Evolutionary conservation across 371 early-diverging fungal species (phyloP), one percentile per base, ranked within the genome.

Genomic region (Syncephalastrum contaminatum): DNA sequence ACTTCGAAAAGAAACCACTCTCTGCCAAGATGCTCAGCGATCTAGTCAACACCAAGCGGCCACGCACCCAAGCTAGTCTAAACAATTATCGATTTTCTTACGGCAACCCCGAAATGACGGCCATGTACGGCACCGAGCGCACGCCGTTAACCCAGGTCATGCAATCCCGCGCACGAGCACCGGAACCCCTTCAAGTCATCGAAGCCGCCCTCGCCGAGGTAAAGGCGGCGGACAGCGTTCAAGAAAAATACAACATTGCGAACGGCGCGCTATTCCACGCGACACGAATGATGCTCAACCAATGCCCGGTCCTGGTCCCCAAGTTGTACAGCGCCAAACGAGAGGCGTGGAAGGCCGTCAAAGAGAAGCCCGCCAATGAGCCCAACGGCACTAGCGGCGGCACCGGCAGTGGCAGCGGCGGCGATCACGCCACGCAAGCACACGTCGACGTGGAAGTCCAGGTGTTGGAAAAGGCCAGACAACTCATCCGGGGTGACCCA

Each of bases 191-290:
- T 39, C 51, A 69, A 20, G 56, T 73, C 0, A 62, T 77, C 27
- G 65, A 69, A 40, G 43, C 46, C 14, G 58, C 74, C 3, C 39
- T 72, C 5, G 18, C 53, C n/a, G 56, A 61, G 16, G 20, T 40
- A 0, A 44, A 55, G 22, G 14, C n/a, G 2, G 53, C 46, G 10
- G 30, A 54, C 1, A 58, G 61, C 20, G 25, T 67, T 18, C 58
- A 72, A 45, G 69, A 69, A 54, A 61, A 74, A 22, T 73, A 66
- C 40, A 58, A 69, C 46, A 51, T 60, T 43, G 77, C 77, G 15
- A 77, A 72, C 49, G 77, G 74, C 14, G 68, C 66, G 1, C 25
- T 73, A 25, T 64, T 77, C 21, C 77, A 77, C 27, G 59, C 69
- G 7, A 60, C 72, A 8, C 55, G 74, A 41, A 48, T 77, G 4